Evolutionary conservation across 441 rosid genomes (phyloP).

Genomic region (Pelargonium citronellum): DNA sequence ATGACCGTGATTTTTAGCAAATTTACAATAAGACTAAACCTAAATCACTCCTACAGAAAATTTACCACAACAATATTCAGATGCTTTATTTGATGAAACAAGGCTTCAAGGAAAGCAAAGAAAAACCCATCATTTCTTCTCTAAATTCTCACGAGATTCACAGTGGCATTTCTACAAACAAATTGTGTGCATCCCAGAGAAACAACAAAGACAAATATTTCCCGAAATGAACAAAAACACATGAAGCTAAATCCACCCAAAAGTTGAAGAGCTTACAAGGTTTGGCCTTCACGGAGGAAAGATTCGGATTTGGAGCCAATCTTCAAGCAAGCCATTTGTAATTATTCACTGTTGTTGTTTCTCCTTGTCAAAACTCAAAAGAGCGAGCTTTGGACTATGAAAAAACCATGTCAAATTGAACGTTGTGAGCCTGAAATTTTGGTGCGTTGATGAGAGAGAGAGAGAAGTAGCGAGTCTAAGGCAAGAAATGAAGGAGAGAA

Average conservation of each 20-base stretch:
- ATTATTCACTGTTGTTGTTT: not conserved
- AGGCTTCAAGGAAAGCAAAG: not conserved
- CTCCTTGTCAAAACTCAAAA: not conserved
- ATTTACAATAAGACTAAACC: too few species aligned
- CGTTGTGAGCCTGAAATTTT: not conserved
- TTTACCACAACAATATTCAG: too few species aligned
- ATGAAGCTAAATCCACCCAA: not conserved
- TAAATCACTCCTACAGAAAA: too few species aligned
- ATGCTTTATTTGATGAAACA: too few species aligned
- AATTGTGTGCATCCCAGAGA: not conserved
- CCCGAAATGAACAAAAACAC: not conserved
- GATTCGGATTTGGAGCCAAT: constrained; percentile 85
- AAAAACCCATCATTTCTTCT: not conserved
- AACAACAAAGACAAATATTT: not conserved
- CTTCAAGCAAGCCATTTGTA: constrained; percentile 66
- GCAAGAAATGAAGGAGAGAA: constrained; percentile 36
- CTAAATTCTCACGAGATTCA: not conserved
- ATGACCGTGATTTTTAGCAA: too few species aligned
- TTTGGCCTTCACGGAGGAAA: constrained; percentile 57
- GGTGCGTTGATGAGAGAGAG: constrained; percentile 20
- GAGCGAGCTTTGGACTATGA: constrained; percentile 16
- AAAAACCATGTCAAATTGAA: constrained; percentile 8
- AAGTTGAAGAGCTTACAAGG: constrained; percentile 40
- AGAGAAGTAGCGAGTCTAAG: constrained; percentile 34
- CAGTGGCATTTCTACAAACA: not conserved